Base-by-base conservation (phyloP, 2,329 filamentous ascomycete species). In the Fusarium keratoplasticum region DNA sequence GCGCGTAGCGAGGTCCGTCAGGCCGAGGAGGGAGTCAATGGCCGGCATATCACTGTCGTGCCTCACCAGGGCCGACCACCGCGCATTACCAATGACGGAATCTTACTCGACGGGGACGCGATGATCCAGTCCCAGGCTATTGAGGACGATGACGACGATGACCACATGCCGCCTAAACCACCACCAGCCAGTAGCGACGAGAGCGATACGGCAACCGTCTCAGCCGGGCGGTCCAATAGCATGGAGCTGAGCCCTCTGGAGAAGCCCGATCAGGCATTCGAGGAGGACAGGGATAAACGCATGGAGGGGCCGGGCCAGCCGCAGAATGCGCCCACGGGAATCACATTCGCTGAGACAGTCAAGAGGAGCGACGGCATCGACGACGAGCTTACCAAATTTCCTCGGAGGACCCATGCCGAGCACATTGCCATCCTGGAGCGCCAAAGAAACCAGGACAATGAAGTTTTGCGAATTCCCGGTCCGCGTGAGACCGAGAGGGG, bases 401-500 rank as follows among this genome's bases (percentile, higher is more conserved):
- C 83, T 60, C 85, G 89, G 1, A 76, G 79, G 38, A 86, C 88
- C 36, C 87, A 93, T 52, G 93, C 95, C 64, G 93, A 95, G 70
- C 94, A 97, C 79, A 97, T 98, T 78, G 93, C 93, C 7, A 96
- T 98, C 77, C 82, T 98, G 16, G 91, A 98, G 81, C 92, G 93
- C 35, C 96, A 98, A 81, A 90, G 95, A 40, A 92, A 94, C 65
- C 90, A 91, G 71, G 92, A 93, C 65, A 92, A 91, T 52, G 91
- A 92, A 36, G 91, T 95, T 0, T 85, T 98, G 50, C 92, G 95
- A 44, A 98, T 99, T 77, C 96, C 96, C 0, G 95, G 95, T 22
- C 96, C 96, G 1, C 88, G 95, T 76, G 96, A 98, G 79, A 95
- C 93, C 58, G 96, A 99, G 77, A 90, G 91, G 60, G 96, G 96